Percentiles rank a stretch among this genome's conserved stretches.
These are phyloP conservation scores for Solanum aculeatissimum DNA, from an alignment of 305 asterid species.

Conservation along the genomic window DNA sequence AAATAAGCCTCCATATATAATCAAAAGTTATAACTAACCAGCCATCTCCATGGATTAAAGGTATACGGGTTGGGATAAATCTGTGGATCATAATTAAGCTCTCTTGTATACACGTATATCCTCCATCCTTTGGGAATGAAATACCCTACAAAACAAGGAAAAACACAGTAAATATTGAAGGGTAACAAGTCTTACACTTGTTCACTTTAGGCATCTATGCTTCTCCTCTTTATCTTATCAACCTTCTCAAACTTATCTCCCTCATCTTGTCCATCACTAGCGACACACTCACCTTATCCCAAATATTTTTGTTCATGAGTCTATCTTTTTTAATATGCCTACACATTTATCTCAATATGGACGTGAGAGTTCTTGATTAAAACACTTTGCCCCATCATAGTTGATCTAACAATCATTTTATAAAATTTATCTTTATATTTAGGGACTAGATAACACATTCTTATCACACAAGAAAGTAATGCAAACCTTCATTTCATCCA, in stretches of 20 bases:
- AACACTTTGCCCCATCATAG: too few relatives aligned
- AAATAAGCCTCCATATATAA: too few relatives aligned
- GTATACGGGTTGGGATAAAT: constrained; percentile 73
- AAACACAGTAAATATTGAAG: too few relatives aligned
- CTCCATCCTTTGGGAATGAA: constrained; percentile 90
- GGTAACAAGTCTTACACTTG: neutral
- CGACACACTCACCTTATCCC: neutral
- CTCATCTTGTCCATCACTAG: neutral
- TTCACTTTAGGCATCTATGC: neutral
- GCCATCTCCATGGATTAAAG: constrained; percentile 99
- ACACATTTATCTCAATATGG: neutral
- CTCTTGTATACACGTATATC: constrained; percentile 95
- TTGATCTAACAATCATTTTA: too few relatives aligned
- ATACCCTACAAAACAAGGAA: constrained; percentile 42
- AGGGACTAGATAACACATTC: too few relatives aligned
- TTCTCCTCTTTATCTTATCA: neutral
- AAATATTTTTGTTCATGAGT: neutral
- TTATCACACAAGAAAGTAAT: too few relatives aligned
- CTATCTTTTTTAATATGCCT: neutral
- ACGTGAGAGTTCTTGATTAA: too few relatives aligned
- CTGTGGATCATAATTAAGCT: constrained; percentile 76
- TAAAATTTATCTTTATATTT: too few relatives aligned
- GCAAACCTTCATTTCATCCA: too few relatives aligned
- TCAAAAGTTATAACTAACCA: constrained; percentile 35
- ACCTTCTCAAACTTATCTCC: neutral